A percentile compares a stretch with the other conserved stretches of the same genome.
Evolutionary conservation across 2,329 filamentous ascomycete genomes (phyloP).

Genomic region (Penicillium italicum): DNA sequence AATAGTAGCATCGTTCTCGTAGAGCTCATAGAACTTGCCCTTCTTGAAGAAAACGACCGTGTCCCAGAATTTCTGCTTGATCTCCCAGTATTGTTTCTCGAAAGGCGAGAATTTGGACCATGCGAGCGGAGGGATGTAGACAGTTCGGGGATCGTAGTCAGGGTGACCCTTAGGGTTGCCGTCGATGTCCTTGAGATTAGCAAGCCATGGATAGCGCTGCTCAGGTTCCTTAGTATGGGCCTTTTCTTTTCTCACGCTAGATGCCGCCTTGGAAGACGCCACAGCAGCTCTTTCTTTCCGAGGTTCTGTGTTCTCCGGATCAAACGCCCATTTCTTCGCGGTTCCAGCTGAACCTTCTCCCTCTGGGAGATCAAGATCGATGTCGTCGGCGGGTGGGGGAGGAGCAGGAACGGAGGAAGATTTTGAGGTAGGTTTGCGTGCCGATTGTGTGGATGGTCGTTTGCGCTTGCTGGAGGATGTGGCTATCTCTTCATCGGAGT

Average conservation of each 20-base stretch:
- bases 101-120: conserved; percentile 86
- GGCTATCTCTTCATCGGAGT: conserved; percentile 66
- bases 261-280: conserved; percentile 33
- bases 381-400: conserved; percentile 53
- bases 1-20: conserved; percentile 94
- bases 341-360: conserved; percentile 61
- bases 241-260: conserved; percentile 54
- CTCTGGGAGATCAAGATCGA: conserved; percentile 54
- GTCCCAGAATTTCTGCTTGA: conserved; percentile 97
- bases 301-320: conserved; percentile 56
- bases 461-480: conserved; percentile 68
- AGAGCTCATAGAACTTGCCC: conserved; percentile 98
- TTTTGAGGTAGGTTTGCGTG: conserved; percentile 37
- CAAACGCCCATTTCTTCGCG: conserved; percentile 76
- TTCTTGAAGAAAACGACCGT: conserved; percentile 99
- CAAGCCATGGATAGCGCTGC: conserved; percentile 84
- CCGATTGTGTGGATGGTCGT: conserved; percentile 50
- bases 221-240: conserved; percentile 79
- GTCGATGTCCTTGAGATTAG: conserved; percentile 79
- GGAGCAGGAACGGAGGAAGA: conserved; percentile 46
- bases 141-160: conserved; percentile 84
- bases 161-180: conserved; percentile 72
- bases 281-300: conserved; percentile 47
- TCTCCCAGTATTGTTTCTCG: conserved; percentile 98
- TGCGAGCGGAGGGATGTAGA: conserved; percentile 81